phyloP scores from a whole-genome alignment of 1,284 basidiomycete genomes.

The Leccinum cinnamomeum region DNA sequence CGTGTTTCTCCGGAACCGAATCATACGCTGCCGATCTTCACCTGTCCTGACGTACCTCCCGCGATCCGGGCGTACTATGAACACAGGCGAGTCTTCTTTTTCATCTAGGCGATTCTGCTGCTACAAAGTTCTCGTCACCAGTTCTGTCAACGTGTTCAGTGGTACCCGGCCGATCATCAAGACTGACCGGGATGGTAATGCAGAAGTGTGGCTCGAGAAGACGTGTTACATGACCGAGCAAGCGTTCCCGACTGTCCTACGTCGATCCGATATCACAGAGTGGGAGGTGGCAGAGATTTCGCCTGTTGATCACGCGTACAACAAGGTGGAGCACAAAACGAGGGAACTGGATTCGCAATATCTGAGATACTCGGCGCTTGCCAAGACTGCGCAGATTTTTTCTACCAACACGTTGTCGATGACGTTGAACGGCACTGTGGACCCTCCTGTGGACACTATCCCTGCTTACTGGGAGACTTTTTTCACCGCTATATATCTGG shows the following conservation, averaged over 20 bases:
- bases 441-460: slow-evolving; percentile 77
- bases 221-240: slow-evolving; percentile 86
- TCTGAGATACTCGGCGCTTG: slow-evolving; percentile 71
- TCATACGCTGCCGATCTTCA: slow-evolving; percentile 76
- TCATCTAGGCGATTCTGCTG: neutral
- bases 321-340: slow-evolving; percentile 77
- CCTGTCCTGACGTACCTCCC: slow-evolving; percentile 80
- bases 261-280: slow-evolving; percentile 86
- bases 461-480: slow-evolving; percentile 78
- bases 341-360: slow-evolving; percentile 73
- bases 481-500: slow-evolving; percentile 69
- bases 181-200: slow-evolving; percentile 57
- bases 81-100: slow-evolving; percentile 55
- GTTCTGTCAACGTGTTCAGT: slow-evolving; percentile 79
- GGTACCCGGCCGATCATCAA: slow-evolving; percentile 71
- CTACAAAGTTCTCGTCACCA: slow-evolving; percentile 32
- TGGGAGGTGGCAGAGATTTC: slow-evolving; percentile 78
- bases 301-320: slow-evolving; percentile 82
- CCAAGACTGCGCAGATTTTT: slow-evolving; percentile 70
- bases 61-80: slow-evolving; percentile 86
- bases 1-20: slow-evolving; percentile 87
- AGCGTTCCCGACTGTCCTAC: slow-evolving; percentile 88
- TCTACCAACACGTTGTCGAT: slow-evolving; percentile 87
- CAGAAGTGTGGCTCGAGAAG: slow-evolving; percentile 88
- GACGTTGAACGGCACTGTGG: slow-evolving; percentile 85